Conservation (phyloP, 2,329 filamentous ascomycete genomes). For the Xylaria sp. region DNA sequence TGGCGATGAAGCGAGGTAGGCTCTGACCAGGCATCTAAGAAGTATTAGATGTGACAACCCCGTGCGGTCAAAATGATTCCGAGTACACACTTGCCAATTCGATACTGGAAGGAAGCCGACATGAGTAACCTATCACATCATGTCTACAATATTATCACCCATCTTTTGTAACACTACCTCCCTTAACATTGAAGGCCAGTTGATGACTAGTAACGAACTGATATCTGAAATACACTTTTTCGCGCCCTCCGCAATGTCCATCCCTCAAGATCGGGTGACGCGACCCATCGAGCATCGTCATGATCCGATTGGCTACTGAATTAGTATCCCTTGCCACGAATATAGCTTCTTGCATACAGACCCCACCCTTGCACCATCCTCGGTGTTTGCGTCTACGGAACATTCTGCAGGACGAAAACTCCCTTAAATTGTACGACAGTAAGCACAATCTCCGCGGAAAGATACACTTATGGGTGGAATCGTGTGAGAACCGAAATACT, state of each 20-base stretch:
- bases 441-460: neutral
- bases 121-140: no score
- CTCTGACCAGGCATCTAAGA: neutral
- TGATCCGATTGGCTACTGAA: neutral
- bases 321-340: neutral
- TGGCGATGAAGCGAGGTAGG: neutral
- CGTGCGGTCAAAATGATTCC: neutral
- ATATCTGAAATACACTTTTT: no score
- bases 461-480: neutral
- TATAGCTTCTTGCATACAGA: neutral
- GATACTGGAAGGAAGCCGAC: no score
- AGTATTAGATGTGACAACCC: neutral
- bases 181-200: no score
- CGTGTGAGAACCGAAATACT: neutral
- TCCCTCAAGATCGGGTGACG: no score
- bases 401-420: neutral
- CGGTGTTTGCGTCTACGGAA: neutral
- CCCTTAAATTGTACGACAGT: neutral
- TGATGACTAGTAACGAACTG: no score
- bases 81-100: no score
- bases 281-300: no score
- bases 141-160: no score
- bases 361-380: neutral
- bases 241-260: no score
- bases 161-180: no score